Base-by-base conservation (phyloP, 495 filamentous ascomycete genomes). In the Delitschia confertaspora region DNA sequence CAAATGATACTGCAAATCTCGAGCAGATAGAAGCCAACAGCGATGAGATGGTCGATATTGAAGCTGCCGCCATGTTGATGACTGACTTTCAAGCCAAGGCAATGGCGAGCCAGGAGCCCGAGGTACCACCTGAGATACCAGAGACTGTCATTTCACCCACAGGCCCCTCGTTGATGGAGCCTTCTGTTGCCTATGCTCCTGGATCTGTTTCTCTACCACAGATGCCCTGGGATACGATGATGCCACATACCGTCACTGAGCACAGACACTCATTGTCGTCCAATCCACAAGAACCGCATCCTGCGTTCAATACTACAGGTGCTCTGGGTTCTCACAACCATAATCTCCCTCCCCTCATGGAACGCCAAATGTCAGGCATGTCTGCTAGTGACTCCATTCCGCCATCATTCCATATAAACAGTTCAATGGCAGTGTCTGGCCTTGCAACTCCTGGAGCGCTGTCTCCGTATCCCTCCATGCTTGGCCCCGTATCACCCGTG, bases 61-160 rank as follows among this genome's bases (percentile, higher is more conserved):
- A 98, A 75, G 89, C 88, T 60, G 91, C 91, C 58, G 91, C 93
- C 52, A 95, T 94, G 85, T 79, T 98, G 71, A 91, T 98, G 75
- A 91, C 93, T 61, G 86, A 96, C 67, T 82, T 96, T 64, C 93
- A 93, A 70, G 87, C 95, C 67, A 93, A 95, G 69, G 89, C 91
- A 26, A 88, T 86, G 69, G 83, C 76, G 45, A 72, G 71, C 53
- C 78, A 82, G 60, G 67, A 75, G 55, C 85, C 82, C 63, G 80
- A 87, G 51, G 68, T 73, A 55, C 42, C 40, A 39, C 53, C 43
- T 29, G 80, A 80, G 57, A 74, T 77, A 51, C 75, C 80, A 24
- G 74, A 78, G 61, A 78, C 79, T 61, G 69, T 80, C 47, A 86
- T 83, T 60, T 80, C 88, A 35, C 75, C 82, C 30, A 80, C 75